Percentiles rank a stretch among this genome's conserved stretches.
Conservation (phyloP, 345 rosid species). For the Dimocarpus longan region DNA sequence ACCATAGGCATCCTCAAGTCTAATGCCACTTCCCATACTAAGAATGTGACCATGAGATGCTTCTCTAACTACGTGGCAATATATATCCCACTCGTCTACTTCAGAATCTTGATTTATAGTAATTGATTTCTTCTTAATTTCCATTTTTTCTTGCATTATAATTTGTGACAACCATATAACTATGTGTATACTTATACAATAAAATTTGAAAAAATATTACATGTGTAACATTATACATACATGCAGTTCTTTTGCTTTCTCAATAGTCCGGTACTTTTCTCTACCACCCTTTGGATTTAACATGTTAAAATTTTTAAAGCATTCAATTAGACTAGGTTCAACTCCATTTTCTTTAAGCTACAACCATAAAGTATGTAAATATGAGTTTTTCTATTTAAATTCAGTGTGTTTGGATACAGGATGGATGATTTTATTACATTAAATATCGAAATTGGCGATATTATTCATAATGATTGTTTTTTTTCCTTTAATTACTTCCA, state of each 20-base stretch:
- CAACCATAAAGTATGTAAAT: neutral
- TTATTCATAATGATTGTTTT: no score
- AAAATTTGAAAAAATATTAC: no score
- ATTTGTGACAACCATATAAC: neutral
- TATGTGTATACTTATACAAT: neutral
- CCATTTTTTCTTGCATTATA: neutral
- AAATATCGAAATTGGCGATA: no score
- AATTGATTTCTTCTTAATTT: neutral
- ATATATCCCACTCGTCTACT: neutral
- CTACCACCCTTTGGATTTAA: neutral
- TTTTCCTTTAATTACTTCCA: no score
- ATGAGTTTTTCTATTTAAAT: neutral
- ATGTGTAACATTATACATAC: neutral
- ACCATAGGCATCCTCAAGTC: neutral
- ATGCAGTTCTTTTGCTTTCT: neutral
- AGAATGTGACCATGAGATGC: neutral
- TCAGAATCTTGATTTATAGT: neutral
- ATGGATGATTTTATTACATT: no score
- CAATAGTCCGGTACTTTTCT: neutral
- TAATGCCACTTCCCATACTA: neutral
- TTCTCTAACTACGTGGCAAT: neutral
- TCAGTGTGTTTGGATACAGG: no score
- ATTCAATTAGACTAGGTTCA: neutral
- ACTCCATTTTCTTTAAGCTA: neutral
- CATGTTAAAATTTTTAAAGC: neutral